Evolutionary conservation across 371 early-diverging fungal species (phyloP).

Genomic region (Mortierella sp.): DNA sequence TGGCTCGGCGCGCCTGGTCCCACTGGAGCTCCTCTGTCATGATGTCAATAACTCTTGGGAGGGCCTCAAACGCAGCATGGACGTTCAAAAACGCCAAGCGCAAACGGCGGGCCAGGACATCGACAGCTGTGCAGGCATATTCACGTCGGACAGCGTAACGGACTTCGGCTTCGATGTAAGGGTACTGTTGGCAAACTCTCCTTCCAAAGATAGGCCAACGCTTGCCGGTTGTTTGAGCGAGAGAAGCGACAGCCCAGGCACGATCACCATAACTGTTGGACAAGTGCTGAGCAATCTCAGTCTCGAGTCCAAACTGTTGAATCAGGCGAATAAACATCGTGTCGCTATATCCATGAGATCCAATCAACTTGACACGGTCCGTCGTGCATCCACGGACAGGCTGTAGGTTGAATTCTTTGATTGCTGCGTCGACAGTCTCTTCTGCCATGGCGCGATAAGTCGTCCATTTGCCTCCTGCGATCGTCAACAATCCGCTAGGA

Average conservation of each 20-base stretch:
- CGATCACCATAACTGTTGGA: conserved; percentile 95
- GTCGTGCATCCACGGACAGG: conserved; percentile 77
- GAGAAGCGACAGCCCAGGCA: conserved; percentile 90
- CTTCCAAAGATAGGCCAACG: conserved; percentile 87
- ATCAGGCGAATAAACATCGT: conserved; percentile 93
- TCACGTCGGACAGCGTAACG: conserved; percentile 94
- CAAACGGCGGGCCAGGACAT: conserved; percentile 95
- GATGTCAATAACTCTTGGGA: conserved; percentile 91
- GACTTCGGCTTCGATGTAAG: conserved; percentile 96
- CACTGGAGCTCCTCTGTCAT: conserved; percentile 93
- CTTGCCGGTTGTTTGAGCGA: conserved; percentile 76
- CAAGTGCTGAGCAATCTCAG: conserved; percentile 94
- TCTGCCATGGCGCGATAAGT: conserved; percentile 99
- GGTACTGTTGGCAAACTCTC: conserved; percentile 86
- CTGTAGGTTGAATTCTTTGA: conserved; percentile 62
- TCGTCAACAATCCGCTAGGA: conserved; percentile 88
- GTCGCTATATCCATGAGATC: conserved; percentile 87
- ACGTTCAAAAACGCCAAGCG: conserved; percentile 97
- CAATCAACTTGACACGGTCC: conserved; percentile 83
- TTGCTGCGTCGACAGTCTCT: conserved; percentile 94
- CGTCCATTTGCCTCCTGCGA: conserved; percentile 99
- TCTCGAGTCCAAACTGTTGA: conserved; percentile 93
- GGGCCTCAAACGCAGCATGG: conserved; percentile 87
- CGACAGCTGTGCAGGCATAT: conserved; percentile 93
- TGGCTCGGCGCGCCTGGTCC: conserved; percentile 69